Evolutionary conservation across 257 asterid species (phyloP), one percentile per base, ranked within the genome.

Genomic region (Solanum paucissectum): DNA sequence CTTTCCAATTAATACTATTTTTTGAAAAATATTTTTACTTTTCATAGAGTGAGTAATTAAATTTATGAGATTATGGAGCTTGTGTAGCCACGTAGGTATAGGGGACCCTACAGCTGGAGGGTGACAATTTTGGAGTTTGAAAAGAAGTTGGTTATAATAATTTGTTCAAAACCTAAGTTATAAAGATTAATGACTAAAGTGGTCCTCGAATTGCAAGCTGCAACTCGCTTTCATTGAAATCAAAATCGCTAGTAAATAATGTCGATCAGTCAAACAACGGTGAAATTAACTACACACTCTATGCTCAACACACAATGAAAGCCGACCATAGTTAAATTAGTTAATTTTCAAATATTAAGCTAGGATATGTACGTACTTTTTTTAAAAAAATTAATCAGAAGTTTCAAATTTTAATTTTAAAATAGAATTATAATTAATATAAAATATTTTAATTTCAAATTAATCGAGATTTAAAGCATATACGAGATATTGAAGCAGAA

Each of bases 71-170:
- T 29, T 71, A 86, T 87, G 96, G 94, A 88, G 91, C 85, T 86
- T 86, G 89, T 90, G 89, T 12, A 60, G 92, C 95, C 98, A 94
- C 98, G 94, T 92, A 27, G 77, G 74, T 18, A 75, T 27, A 46
- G 9, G 68, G 29, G 42, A 81, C 42, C 40, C 68, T 46, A 81
- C 27, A 81, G 66, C 13, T 46, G 68, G 42, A 73, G 68, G 14
- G 86, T 83, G 77, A 60, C 87, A 36, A 23, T 52, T 89, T 69
- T 55, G 89, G 62, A 86, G 81, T 83, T 90, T 88, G 89, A 89
- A 89, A 87, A 89, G 82, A 62, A 86, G 27, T 5, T 91, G 62
- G 85, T 62, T 88, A 75, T 91, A 87, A 44, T 83, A 77, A 66
- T 38, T 86, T 68, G 58, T 74, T 86, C 87, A 23, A 89, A 68